Evolutionary conservation across 176 grass and related monocot genomes (phyloP), one percentile per base, ranked within the genome.

Genomic region (Aegilops longissima): DNA sequence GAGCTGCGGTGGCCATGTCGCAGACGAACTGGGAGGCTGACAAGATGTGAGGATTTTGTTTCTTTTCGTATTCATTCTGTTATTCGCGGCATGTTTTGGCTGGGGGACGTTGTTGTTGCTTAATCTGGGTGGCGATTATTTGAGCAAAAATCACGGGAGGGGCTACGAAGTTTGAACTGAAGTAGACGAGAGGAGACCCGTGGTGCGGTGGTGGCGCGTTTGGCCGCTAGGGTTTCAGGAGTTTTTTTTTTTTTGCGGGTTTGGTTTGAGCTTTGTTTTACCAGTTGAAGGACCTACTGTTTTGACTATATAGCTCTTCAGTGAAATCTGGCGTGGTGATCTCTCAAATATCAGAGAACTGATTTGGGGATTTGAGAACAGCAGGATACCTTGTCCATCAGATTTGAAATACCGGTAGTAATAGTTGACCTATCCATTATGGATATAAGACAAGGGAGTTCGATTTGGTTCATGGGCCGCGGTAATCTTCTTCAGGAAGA

Each of bases 11-110:
- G 51, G 81, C 84, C 92, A 93, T 93, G 92, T 91, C 89, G 80
- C 92, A 93, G 86, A 93, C 89, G 10, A 93, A 93, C 86, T 93
- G 92, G 92, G 92, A 93, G 64, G 92, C 92, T 61, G 92, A 93
- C 79, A 93, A 93, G 86, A 93, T 93, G 92, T 93, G 70, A 93
- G 92, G 67, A 88, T 76, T 91, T 65, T 68, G 12, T 69, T 56
- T 65, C 13, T 20, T 30, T 25, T 25, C 25, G 52, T 54, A 3
- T 73, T 39, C 9, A 3, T 20, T 73, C 59, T 5, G 56, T 21
- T 14, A 80, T 91, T 91, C 61, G 31, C 24, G 6, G 30, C 64
- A 59, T 78, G 72, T 83, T 76, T 77, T 77, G 59, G 49, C 30
- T 9, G 61, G 81, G 38, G n/a, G 5, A 4, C 21, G 17, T 58